Evolutionary conservation across 371 early-diverging fungal species (phyloP), one percentile per base, ranked within the genome.

Genomic region (Mucor mucedo): DNA sequence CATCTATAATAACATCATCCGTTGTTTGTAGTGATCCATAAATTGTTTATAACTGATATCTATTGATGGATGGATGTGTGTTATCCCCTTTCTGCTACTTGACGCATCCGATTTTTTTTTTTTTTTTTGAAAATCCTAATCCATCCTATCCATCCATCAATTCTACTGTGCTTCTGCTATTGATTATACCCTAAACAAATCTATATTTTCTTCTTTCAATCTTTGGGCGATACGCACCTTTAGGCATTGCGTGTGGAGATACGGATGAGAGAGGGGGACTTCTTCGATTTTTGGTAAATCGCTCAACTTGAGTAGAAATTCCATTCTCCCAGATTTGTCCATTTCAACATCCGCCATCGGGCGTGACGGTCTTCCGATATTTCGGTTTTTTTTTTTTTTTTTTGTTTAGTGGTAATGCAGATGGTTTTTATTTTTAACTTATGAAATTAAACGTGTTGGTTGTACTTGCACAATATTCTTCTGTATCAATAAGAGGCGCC

Each of bases 401-500:
- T 30, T 50, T 50, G 29, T 50, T 29, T 21, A 30, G n/a, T n/a
- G 2, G 30, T 50, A 10, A 8, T 39, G 40, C 6, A 6, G 40
- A 48, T 49, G 2, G 7, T 33, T 52, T 14, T 52, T 33, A 8
- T 21, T 52, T 21, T 21, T 21, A 21, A 21, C 21, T 21, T 21
- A 21, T 21, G 21, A 21, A 27, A 48, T 48, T 9, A n/a, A 27
- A 21, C 8, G 32, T 2, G 7, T 35, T 29, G 14, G 40, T 52
- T 6, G 55, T 49, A 49, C 40, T 48, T 9, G 52, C 16, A 41
- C 62, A 65, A 29, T 69, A 64, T 35, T 58, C 58, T 27, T 62
- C 62, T 6, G 65, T 49, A 57, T 72, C 70, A 28, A 81, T 55
- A 14, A 82, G 40, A 10, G 71, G 61, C 11, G 82, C 70, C 58